phyloP scores from a whole-genome alignment of 1,284 basidiomycete genomes.

The Porodaedalea pini region DNA sequence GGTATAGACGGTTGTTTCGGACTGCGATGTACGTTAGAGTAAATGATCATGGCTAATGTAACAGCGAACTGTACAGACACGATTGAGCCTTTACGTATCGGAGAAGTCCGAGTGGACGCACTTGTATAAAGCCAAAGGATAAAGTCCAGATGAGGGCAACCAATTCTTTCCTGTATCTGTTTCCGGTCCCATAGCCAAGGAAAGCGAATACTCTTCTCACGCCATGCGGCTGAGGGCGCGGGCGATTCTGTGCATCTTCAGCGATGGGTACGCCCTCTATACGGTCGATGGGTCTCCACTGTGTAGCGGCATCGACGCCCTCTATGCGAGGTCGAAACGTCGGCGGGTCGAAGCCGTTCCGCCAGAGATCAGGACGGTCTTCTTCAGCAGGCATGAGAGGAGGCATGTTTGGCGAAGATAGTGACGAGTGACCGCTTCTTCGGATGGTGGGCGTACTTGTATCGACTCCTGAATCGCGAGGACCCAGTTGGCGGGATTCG shows the following conservation, averaged over 20 bases:
- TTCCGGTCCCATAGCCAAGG: constrained; percentile 56
- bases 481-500: background rate
- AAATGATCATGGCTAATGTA: constrained; percentile 51
- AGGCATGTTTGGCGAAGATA: background rate
- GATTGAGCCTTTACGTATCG: background rate
- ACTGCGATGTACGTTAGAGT: constrained; percentile 49
- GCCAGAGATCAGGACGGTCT: constrained; percentile 11
- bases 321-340: background rate
- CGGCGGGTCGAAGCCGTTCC: background rate
- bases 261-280: no score
- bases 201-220: constrained; percentile 37
- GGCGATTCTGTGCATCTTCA: background rate
- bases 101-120: constrained; percentile 31
- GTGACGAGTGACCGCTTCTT: background rate
- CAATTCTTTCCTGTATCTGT: constrained; percentile 52
- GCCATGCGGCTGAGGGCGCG: background rate
- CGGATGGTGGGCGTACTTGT: background rate
- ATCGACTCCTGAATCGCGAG: constrained; percentile 8
- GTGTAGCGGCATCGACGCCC: background rate
- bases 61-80: constrained; percentile 41
- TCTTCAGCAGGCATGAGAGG: constrained; percentile 3
- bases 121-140: constrained; percentile 55
- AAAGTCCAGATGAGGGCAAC: constrained; percentile 56
- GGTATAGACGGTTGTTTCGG: constrained; percentile 40
- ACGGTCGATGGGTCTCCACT: background rate